Evolutionary conservation across 1,284 basidiomycete genomes (phyloP).

Genomic region (Marasmius tenuissimus): DNA sequence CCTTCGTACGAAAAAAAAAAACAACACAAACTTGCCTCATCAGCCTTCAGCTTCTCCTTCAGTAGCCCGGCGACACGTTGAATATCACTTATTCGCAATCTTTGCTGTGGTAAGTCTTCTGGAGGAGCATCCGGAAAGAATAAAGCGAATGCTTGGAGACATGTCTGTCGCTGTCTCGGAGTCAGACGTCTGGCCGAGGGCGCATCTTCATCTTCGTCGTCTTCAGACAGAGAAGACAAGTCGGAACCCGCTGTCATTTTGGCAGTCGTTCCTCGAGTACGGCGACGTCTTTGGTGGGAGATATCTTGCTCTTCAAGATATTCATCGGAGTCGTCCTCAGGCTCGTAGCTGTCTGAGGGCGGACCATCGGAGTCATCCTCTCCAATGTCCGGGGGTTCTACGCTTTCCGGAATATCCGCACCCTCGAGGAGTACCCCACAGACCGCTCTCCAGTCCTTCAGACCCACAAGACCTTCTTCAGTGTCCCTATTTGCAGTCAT

Average conservation of each 20-base stretch:
- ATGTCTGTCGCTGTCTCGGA: slow-evolving; percentile 51
- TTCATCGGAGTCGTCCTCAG: slow-evolving; percentile 27
- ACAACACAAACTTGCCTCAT: slow-evolving; percentile 55
- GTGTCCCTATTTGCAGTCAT: slow-evolving; percentile 10
- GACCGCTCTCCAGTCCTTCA: slow-evolving; percentile 72
- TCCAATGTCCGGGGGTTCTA: slow-evolving; percentile 22
- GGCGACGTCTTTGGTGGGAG: slow-evolving; percentile 20
- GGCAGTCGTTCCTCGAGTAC: slow-evolving; percentile 14
- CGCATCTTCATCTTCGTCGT: slow-evolving; percentile 5
- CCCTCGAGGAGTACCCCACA: slow-evolving; percentile 66
- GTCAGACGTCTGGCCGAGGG: slow-evolving; percentile 34
- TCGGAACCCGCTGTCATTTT: neutral
- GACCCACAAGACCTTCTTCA: slow-evolving; percentile 38
- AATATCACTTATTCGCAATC: slow-evolving; percentile 65
- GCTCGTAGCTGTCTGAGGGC: neutral
- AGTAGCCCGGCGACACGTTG: slow-evolving; percentile 54
- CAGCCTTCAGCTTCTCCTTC: slow-evolving; percentile 67
- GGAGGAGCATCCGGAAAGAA: slow-evolving; percentile 60
- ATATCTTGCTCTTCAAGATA: slow-evolving; percentile 26
- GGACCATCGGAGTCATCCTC: slow-evolving; percentile 2
- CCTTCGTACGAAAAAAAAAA: neutral
- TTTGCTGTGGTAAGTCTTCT: slow-evolving; percentile 44
- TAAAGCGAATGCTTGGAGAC: slow-evolving; percentile 58
- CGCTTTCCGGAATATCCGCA: slow-evolving; percentile 27
- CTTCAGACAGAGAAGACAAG: slow-evolving; percentile 11